A percentile compares a stretch with the other conserved stretches of the same genome.
phyloP scores from a whole-genome alignment of 2,329 filamentous ascomycete genomes.

The Fusarium mundagurra region DNA sequence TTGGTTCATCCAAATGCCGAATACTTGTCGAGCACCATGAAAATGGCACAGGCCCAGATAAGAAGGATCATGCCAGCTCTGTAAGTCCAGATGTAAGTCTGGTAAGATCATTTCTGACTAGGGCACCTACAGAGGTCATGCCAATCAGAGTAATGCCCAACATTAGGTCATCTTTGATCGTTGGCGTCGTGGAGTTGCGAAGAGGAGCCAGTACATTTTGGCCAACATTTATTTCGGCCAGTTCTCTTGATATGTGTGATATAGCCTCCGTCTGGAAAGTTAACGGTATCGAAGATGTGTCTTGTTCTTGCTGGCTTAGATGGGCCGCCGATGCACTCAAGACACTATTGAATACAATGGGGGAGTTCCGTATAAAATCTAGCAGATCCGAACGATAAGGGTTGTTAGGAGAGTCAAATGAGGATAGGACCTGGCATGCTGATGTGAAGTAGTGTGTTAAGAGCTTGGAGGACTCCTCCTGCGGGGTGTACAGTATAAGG shows the following conservation, averaged over 20 bases:
- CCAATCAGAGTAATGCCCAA: slow-evolving; percentile 22
- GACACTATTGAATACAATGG: slow-evolving; percentile 12
- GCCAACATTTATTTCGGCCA: not conserved
- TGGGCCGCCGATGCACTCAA: slow-evolving; percentile 33
- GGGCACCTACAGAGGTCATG: slow-evolving; percentile 23
- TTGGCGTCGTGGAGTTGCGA: too few species aligned
- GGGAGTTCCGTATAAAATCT: slow-evolving; percentile 11
- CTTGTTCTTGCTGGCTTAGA: slow-evolving; percentile 1
- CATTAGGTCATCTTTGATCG: slow-evolving; percentile 16
- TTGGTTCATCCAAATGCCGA: slow-evolving; percentile 10
- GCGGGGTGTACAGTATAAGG: not conserved
- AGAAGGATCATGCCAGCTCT: slow-evolving; percentile 28
- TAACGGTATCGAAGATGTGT: not conserved
- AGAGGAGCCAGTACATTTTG: fast-evolving
- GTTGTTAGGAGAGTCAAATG: slow-evolving; percentile 22
- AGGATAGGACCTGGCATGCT: slow-evolving; percentile 16
- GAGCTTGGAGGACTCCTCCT: not conserved
- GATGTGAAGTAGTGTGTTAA: slow-evolving; percentile 20
- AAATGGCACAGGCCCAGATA: slow-evolving; percentile 17
- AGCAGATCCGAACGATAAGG: slow-evolving; percentile 27
- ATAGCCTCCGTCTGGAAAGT: slow-evolving; percentile 28
- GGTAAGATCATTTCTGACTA: fast-evolving
- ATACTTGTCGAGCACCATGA: slow-evolving; percentile 14
- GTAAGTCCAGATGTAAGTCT: not conserved
- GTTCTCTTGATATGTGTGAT: not conserved